Percentiles rank a stretch among this genome's conserved stretches.
Conservation (phyloP, 768 basidiomycete genomes). For the Leccinum incarnatum region DNA sequence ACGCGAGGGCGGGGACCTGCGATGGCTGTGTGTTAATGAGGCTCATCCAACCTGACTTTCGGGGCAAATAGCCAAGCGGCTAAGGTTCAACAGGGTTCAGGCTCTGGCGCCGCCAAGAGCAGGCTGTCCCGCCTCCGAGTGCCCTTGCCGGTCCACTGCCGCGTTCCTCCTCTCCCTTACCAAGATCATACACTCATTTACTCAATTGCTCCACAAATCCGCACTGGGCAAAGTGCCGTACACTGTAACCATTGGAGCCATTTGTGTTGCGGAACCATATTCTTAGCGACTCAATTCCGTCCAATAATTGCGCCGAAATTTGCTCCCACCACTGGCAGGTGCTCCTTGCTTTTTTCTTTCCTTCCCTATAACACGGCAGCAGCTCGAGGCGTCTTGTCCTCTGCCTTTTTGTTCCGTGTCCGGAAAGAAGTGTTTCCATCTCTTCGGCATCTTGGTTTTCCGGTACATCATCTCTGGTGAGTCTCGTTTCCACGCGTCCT, state of each 20-base stretch:
- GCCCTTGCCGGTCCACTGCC: conserved; percentile 9
- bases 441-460: conserved; percentile 24
- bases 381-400: conserved; percentile 21
- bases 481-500: conserved; percentile 32
- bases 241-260: conserved; percentile 27
- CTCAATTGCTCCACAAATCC: conserved; percentile 23
- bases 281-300: conserved; percentile 37
- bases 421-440: conserved; percentile 15
- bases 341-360: conserved; percentile 32
- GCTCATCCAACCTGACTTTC: conserved; percentile 31
- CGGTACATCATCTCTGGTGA: conserved; percentile 33
- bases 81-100: conserved; percentile 32
- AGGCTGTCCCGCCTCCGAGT: conserved; percentile 21
- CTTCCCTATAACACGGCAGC: conserved; percentile 26
- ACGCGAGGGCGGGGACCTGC: conserved; percentile 39
- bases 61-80: conserved; percentile 29
- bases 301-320: conserved; percentile 35
- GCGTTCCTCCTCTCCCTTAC: conserved; percentile 10
- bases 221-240: conserved; percentile 29
- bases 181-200: conserved; percentile 26
- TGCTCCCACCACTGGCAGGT: conserved; percentile 22
- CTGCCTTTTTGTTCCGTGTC: conserved; percentile 22
- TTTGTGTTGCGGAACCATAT: conserved; percentile 37
- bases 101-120: conserved; percentile 29
- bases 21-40: conserved; percentile 38